Evolutionary conservation across 352 stramenopile genomes (phyloP).

Genomic region (Phytophthora europaea): DNA sequence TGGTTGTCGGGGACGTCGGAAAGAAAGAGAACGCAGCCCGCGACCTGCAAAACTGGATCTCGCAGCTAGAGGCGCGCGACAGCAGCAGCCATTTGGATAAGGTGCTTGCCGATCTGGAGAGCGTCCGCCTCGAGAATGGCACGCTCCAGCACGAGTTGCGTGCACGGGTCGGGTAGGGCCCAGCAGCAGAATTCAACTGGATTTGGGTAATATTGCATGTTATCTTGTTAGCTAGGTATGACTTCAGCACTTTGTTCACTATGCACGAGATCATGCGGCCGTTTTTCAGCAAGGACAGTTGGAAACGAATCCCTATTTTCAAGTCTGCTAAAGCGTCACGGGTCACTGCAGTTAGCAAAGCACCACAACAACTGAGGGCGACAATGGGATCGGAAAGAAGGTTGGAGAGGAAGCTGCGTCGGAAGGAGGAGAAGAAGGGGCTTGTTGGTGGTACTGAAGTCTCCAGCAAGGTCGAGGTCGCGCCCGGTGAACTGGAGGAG

Average conservation of each 20-base stretch:
- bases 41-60: slow-evolving; percentile 88
- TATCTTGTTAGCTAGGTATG: neutral
- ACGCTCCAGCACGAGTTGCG: slow-evolving; percentile 62
- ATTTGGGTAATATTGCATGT: neutral
- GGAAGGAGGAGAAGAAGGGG: slow-evolving; percentile 43
- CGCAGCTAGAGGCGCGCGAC: slow-evolving; percentile 80
- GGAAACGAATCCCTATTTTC: slow-evolving; percentile 20
- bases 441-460: slow-evolving; percentile 28
- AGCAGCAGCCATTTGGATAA: slow-evolving; percentile 75
- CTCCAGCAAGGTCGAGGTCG: slow-evolving; percentile 30
- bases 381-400: slow-evolving; percentile 37
- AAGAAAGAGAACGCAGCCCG: slow-evolving; percentile 82
- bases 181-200: neutral
- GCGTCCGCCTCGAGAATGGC: slow-evolving; percentile 77
- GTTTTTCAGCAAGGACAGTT: neutral
- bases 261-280: neutral
- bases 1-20: slow-evolving; percentile 69
- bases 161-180: slow-evolving; percentile 22
- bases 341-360: neutral
- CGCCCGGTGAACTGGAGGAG: slow-evolving; percentile 26
- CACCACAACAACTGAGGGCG: neutral
- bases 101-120: slow-evolving; percentile 78
- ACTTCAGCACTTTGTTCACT: neutral
- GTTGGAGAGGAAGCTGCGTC: slow-evolving; percentile 38
- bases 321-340: neutral